Conservation (phyloP, 163 green algal species). For the Scenedesmus sp. region DNA sequence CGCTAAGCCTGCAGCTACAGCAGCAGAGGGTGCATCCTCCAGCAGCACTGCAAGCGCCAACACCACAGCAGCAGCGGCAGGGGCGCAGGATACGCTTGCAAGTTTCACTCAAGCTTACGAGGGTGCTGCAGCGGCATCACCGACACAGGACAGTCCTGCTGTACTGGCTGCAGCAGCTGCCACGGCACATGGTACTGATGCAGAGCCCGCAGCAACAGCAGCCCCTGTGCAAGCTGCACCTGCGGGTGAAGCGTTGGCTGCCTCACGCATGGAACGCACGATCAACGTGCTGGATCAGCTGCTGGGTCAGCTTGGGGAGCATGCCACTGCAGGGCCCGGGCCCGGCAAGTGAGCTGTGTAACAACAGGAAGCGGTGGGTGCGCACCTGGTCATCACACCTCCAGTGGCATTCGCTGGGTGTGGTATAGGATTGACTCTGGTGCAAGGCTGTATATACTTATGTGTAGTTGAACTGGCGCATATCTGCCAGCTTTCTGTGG, state of each 20-base stretch:
- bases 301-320: slow-evolving; percentile 29
- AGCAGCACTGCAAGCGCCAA: not conserved
- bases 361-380: not conserved
- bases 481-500: too few relatives aligned
- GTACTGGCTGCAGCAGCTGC: not conserved
- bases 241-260: not conserved
- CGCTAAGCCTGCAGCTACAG: not conserved
- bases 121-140: not conserved
- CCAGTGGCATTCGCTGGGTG: too few relatives aligned
- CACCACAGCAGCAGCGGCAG: slow-evolving; percentile 5
- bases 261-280: slow-evolving; percentile 22
- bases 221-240: not conserved
- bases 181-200: not conserved
- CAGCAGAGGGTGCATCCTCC: not conserved
- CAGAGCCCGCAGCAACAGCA: too few relatives aligned
- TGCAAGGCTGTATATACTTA: not conserved
- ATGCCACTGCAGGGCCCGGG: slow-evolving; percentile 35
- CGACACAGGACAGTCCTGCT: not conserved
- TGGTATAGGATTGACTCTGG: too few relatives aligned
- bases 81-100: not conserved
- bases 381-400: too few relatives aligned
- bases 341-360: slow-evolving; percentile 29
- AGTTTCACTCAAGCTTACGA: not conserved
- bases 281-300: slow-evolving; percentile 35
- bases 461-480: not conserved